Percentiles rank a stretch among this genome's conserved stretches.
Conservation (phyloP, 768 basidiomycete species). For the Rhodotorula diobovata region DNA sequence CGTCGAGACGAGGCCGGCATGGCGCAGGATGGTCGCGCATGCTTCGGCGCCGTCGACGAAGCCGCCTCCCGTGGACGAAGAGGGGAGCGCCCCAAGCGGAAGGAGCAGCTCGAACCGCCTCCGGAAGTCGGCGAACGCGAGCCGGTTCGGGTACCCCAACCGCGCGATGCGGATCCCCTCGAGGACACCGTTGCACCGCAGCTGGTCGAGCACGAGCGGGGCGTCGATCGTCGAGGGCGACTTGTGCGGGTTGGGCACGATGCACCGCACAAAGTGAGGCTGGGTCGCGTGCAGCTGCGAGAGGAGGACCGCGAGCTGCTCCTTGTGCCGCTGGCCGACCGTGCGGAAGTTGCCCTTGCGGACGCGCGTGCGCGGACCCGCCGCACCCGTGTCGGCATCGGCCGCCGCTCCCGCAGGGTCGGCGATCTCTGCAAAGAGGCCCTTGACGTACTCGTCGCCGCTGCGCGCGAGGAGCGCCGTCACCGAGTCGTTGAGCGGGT, state of each 20-base stretch:
- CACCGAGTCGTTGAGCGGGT: conserved; percentile 93
- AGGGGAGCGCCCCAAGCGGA: conserved; percentile 66
- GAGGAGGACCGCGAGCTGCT: conserved; percentile 89
- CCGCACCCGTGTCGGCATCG: conserved; percentile 7
- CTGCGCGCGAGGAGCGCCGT: conserved; percentile 80
- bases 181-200: conserved; percentile 96
- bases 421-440: conserved; percentile 75
- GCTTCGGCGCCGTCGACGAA: conserved; percentile 98
- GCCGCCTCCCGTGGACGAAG: conserved; percentile 54
- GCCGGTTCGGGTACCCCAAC: conserved; percentile 90
- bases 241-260: conserved; percentile 89
- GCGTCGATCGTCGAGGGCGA: conserved; percentile 86
- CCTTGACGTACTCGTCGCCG: conserved; percentile 71
- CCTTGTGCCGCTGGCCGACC: conserved; percentile 89
- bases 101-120: conserved; percentile 94
- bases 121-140: conserved; percentile 95
- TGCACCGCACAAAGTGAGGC: conserved; percentile 96
- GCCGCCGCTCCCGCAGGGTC: conserved; percentile 50
- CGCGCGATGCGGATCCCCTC: conserved; percentile 98
- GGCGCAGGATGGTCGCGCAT: conserved; percentile 80
- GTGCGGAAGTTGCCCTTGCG: conserved; percentile 98
- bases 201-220: conserved; percentile 89
- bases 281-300: conserved; percentile 84
- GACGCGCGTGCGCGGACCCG: conserved; percentile 56
- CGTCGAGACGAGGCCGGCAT: conserved; percentile 77